A percentile compares a stretch with the other conserved stretches of the same genome.
Evolutionary conservation across 306 rosid genomes (phyloP).

Genomic region (Glycine soja): DNA sequence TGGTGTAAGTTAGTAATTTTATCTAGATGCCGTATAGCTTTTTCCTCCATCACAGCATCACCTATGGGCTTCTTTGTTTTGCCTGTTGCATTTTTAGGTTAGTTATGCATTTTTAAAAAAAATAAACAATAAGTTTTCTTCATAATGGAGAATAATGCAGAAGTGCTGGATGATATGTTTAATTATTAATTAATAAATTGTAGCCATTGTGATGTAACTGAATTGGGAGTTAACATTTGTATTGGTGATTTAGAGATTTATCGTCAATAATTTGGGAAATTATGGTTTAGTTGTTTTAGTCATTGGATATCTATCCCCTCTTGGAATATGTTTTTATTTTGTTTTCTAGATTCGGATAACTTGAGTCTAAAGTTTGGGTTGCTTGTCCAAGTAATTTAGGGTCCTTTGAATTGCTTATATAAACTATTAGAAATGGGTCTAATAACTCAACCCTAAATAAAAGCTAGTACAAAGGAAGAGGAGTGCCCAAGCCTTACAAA

Average conservation of each 20-base stretch:
- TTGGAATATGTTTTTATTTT: constrained; percentile 17
- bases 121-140: neutral
- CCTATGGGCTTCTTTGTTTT: neutral
- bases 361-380: constrained; percentile 16
- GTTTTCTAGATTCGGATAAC: neutral
- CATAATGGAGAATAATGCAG: neutral
- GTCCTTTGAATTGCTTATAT: constrained; percentile 27
- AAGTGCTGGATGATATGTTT: neutral
- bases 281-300: constrained; percentile 25
- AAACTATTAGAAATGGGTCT: neutral
- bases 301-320: neutral
- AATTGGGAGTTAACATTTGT: constrained; percentile 13
- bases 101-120: neutral
- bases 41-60: neutral
- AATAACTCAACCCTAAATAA: neutral
- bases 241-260: neutral
- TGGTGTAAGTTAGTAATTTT: constrained; percentile 5
- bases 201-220: neutral
- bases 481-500: neutral
- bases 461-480: neutral
- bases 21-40: neutral
- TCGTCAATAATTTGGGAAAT: neutral
- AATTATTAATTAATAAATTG: neutral
- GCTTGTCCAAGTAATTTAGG: constrained; percentile 29
- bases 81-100: neutral